Percentiles rank a stretch among this genome's conserved stretches.
phyloP scores from a whole-genome alignment of 768 basidiomycete species.

The Polyporus arcularius region DNA sequence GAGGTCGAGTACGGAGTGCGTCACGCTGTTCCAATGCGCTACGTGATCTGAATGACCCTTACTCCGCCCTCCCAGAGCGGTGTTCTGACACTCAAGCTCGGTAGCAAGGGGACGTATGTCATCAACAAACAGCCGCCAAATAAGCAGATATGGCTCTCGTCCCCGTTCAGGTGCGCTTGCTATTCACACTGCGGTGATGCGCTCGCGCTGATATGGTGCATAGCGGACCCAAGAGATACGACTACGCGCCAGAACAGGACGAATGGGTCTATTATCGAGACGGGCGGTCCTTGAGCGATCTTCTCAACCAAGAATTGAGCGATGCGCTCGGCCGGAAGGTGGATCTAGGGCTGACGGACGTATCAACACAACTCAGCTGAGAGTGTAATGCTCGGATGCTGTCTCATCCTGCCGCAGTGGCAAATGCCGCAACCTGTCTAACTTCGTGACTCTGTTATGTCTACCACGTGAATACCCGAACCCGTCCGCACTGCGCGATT shows the following conservation, averaged over 20 bases:
- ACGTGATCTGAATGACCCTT: not conserved
- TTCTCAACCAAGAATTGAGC: constrained; percentile 74
- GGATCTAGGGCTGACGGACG: constrained; percentile 30
- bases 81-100: constrained; percentile 83
- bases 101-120: constrained; percentile 82
- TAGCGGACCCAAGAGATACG: constrained; percentile 93
- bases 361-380: constrained; percentile 27
- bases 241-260: constrained; percentile 57
- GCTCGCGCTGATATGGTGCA: not conserved
- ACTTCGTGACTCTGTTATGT: too few species aligned
- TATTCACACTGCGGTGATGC: not conserved
- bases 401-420: not conserved
- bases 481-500: too few species aligned
- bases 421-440: too few species aligned
- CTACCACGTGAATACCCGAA: too few species aligned
- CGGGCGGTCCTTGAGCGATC: constrained; percentile 52
- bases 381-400: not conserved
- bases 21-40: constrained; percentile 6
- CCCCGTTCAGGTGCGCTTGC: constrained; percentile 69
- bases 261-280: constrained; percentile 83
- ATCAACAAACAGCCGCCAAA: constrained; percentile 98
- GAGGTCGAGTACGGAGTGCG: constrained; percentile 91
- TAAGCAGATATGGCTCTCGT: constrained; percentile 96
- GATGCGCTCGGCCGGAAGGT: constrained; percentile 38
- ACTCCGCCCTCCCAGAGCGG: constrained; percentile 61